Evolutionary conservation across 345 rosid species (phyloP), one percentile per base, ranked within the genome.

Genomic region (Pseudoturritis turrita): DNA sequence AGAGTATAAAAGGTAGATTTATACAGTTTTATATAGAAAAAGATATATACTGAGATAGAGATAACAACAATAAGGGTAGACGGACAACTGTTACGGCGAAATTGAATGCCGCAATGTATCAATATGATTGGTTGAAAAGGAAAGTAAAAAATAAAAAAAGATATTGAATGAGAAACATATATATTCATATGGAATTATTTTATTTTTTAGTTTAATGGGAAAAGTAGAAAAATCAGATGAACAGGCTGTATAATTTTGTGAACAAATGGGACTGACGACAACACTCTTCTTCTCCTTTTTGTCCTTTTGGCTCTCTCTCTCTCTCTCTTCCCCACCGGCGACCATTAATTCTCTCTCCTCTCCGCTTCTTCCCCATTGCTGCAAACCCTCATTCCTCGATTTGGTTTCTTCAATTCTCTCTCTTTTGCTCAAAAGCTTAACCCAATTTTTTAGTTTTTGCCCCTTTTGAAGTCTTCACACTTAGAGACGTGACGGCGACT

Each of bases 231-330:
- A 75, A 47, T 31, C 73, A 74, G 79, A 61, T 43, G 78, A 75
- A 76, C 75, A 76, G 79, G 79, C 79, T 76, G 75, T 76, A 76
- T 76, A 40, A 28, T 62, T 53, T 67, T 44, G 79, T 54, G 66
- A 55, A 75, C 74, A 74, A 74, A 72, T 72, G 71, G 61, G 68
- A 75, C 75, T 68, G 70, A 62, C 69, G 79, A 68, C 74, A 76
- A 70, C 79, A 55, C 79, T 70, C 71, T 69, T 70, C 71, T 49
- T 64, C 79, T 68, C 60, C 71, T 40, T 71, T 63, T 63, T 63
- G 74, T 75, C 74, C 69, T 67, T 68, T 66, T 49, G 41, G 60
- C 74, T 31, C 54, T 74, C 73, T 74, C 72, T 50, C 36, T 39
- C 41, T 70, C 58, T 70, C 74, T 36, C 51, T 26, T 36, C 17